These are phyloP conservation scores for Coemansia aciculifera DNA, from an alignment of 192 early-diverging fungal species.

Conservation along the genomic window DNA sequence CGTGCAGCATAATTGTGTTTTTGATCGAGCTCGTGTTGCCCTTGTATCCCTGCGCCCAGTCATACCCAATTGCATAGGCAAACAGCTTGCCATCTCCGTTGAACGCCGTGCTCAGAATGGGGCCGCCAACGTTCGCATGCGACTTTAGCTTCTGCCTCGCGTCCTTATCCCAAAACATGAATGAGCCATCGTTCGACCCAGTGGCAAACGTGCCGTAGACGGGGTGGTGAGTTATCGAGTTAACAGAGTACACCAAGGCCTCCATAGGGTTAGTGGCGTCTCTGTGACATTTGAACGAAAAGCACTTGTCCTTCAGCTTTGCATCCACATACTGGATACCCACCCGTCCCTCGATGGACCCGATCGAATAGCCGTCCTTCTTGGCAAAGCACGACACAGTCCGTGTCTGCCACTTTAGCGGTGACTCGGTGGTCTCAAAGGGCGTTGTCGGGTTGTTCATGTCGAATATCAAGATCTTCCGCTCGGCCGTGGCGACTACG, in stretches of 20 bases:
- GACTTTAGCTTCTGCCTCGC: slow-evolving; percentile 81
- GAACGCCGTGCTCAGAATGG: slow-evolving; percentile 76
- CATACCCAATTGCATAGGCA: slow-evolving; percentile 89
- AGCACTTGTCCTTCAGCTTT: slow-evolving; percentile 61
- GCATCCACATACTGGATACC: slow-evolving; percentile 92
- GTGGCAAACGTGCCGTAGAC: slow-evolving; percentile 87
- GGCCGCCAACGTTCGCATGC: slow-evolving; percentile 63
- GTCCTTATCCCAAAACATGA: slow-evolving; percentile 96
- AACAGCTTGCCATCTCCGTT: slow-evolving; percentile 83
- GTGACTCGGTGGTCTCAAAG: slow-evolving; percentile 64
- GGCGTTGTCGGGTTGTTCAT: slow-evolving; percentile 72
- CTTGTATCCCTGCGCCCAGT: slow-evolving; percentile 82
- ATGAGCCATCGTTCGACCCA: slow-evolving; percentile 80
- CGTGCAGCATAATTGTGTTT: slow-evolving; percentile 79
- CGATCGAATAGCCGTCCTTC: slow-evolving; percentile 83
- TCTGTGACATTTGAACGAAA: slow-evolving; percentile 94
- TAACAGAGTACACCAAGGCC: slow-evolving; percentile 62
- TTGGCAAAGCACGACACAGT: slow-evolving; percentile 76
- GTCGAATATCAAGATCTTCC: slow-evolving; percentile 79
- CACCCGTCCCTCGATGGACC: slow-evolving; percentile 92
- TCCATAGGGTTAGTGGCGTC: slow-evolving; percentile 61
- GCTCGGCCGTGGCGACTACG: slow-evolving; percentile 92
- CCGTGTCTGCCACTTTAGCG: slow-evolving; percentile 66
- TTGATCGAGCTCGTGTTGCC: slow-evolving; percentile 59
- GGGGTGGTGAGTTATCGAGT: slow-evolving; percentile 48